These are phyloP conservation scores for Aquilaria yunnanensis DNA, from an alignment of 345 rosid species.

Conservation along the genomic window DNA sequence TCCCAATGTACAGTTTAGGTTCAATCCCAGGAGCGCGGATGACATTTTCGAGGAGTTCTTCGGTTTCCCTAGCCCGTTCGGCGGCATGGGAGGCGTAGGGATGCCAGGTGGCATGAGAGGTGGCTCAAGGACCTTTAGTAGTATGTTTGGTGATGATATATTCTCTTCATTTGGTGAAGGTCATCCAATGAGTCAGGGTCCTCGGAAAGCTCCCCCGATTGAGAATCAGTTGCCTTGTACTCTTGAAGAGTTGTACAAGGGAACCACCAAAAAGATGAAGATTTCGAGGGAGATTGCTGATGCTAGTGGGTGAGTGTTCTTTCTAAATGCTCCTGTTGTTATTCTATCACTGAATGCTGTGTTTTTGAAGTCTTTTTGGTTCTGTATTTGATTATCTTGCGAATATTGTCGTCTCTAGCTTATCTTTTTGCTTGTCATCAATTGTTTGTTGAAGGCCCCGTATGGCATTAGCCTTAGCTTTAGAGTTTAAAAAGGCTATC, in stretches of 20 bases:
- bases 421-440: too few species aligned
- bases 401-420: background rate
- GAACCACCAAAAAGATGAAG: conserved; percentile 77
- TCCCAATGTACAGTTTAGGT: conserved; percentile 42
- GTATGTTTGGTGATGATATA: conserved; percentile 63
- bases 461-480: too few species aligned
- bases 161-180: conserved; percentile 42
- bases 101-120: conserved; percentile 38
- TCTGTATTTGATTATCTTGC: too few species aligned
- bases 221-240: conserved; percentile 54
- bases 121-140: conserved; percentile 33
- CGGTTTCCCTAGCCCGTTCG: conserved; percentile 54
- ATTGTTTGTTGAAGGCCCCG: too few species aligned
- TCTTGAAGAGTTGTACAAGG: conserved; percentile 75
- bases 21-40: conserved; percentile 62
- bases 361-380: too few species aligned
- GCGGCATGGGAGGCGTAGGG: conserved; percentile 36
- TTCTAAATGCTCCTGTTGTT: background rate
- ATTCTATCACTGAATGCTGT: background rate
- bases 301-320: conserved; percentile 48
- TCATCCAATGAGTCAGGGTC: conserved; percentile 34
- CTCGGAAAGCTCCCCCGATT: conserved; percentile 52
- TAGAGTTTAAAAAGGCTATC: too few species aligned
- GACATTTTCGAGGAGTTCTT: conserved; percentile 78
- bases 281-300: conserved; percentile 76